phyloP scores from a whole-genome alignment of 352 stramenopile genomes.

The Plasmopara viticola region DNA sequence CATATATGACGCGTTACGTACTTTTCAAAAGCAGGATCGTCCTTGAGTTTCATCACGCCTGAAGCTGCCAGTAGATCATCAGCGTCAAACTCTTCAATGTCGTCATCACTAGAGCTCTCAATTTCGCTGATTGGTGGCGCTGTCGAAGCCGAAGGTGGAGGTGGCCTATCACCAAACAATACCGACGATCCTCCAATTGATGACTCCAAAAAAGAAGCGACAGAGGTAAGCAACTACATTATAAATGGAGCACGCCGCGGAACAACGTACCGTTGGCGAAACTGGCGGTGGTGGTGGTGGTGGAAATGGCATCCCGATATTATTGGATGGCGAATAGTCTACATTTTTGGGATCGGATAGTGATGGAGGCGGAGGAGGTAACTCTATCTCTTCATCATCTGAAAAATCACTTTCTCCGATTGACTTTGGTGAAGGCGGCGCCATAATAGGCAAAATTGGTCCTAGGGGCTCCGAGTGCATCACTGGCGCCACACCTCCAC shows the following conservation, averaged over 20 bases:
- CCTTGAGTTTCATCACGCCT: constrained; percentile 69
- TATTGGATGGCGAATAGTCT: constrained; percentile 24
- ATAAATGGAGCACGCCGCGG: too few relatives aligned
- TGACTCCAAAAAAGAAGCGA: constrained; percentile 23
- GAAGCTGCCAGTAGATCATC: constrained; percentile 19
- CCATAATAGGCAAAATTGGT: constrained; percentile 33
- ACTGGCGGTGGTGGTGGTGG: constrained; percentile 33
- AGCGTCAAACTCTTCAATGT: constrained; percentile 40
- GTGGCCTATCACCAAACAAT: constrained; percentile 45
- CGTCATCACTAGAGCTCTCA: constrained; percentile 57
- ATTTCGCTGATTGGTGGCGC: constrained; percentile 29
- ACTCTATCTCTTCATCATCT: constrained; percentile 20
- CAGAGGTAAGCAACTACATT: neutral
- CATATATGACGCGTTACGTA: constrained; percentile 15
- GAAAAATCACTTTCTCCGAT: constrained; percentile 13
- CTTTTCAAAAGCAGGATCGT: constrained; percentile 74
- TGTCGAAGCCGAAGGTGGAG: constrained; percentile 26
- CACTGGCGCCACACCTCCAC: constrained; percentile 28
- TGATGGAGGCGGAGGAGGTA: constrained; percentile 33
- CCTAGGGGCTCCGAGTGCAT: constrained; percentile 24
- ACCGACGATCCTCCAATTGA: constrained; percentile 35
- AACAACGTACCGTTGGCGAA: constrained; percentile 47
- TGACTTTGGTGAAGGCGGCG: constrained; percentile 18
- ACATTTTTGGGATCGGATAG: constrained; percentile 12
- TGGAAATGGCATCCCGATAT: constrained; percentile 52